Base-by-base conservation (phyloP, 805 yeast genomes). In the Kodamaea hsintzibuensis region DNA sequence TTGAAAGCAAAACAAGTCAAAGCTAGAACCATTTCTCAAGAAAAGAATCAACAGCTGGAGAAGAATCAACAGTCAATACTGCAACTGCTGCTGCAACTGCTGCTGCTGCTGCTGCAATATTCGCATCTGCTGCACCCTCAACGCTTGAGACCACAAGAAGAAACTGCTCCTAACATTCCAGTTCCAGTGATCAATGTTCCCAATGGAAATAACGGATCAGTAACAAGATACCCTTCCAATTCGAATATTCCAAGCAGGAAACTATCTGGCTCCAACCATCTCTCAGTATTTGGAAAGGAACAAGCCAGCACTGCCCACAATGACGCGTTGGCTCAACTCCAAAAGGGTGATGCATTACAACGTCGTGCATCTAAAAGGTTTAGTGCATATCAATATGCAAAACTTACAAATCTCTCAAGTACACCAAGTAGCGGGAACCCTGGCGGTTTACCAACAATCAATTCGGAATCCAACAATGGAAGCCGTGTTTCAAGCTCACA, bases 291-390 rank as follows among this genome's bases (percentile, higher is more conserved):
- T 14, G 39, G 12, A 6, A 38, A 40, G 12, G 44, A 40, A 16
- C 25, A 19, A 17, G 44, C 44, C 9, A 40, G 19, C 12, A 40
- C 25, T 12, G 44, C 48, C 13, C 55, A 45, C 14, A 64, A 62
- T 38, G 91, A 87, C 60, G 91, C 97, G 0, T 74, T 92, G 27
- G 77, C 84, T 0, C 89, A 89, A 60, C 75, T 93, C 8, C 97
- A 93, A 63, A 84, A 86, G 46, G 90, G 92, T 2, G 89, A 89
- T 47, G 87, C 89, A 2, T 74, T 95, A 33, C 96, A 88, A 73
- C 81, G 99, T 60, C 81, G 97, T 57, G 99, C 98, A 0, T 92
- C 98, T 0, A 87, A 93, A 61, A 77, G 99, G 52, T 93, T 88
- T 65, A 91, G 97, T 4, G 97, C 98, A 0, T 93, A 92, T 57